Evolutionary conservation across 2,329 filamentous ascomycete species (phyloP).

Genomic region (Penicillium aurantiogriseum): DNA sequence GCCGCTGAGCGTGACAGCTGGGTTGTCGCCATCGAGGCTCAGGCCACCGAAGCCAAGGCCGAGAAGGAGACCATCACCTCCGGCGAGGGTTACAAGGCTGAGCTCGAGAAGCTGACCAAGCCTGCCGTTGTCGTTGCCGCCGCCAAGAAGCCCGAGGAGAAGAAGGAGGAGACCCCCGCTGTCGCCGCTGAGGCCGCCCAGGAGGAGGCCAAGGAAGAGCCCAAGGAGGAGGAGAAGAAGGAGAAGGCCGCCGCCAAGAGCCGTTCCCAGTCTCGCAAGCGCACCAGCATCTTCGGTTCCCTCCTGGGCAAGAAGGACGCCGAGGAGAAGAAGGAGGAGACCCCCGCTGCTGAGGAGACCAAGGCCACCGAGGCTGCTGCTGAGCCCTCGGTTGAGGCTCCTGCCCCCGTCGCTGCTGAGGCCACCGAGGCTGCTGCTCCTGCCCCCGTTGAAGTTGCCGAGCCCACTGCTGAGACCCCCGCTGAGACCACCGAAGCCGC

Average conservation of each 20-base stretch:
- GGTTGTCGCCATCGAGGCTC: conserved; percentile 78
- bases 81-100: conserved; percentile 84
- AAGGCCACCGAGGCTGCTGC: conserved; percentile 32
- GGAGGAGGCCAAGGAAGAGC: conserved; percentile 27
- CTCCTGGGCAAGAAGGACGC: conserved; percentile 61
- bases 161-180: conserved; percentile 34
- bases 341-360: conserved; percentile 44
- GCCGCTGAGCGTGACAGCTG: conserved; percentile 84
- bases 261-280: conserved; percentile 59
- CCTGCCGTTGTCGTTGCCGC: conserved; percentile 38
- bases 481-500: conserved; percentile 27
- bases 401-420: conserved; percentile 29
- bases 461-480: conserved; percentile 36
- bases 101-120: conserved; percentile 67
- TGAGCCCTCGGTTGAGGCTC: conserved; percentile 36
- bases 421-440: conserved; percentile 12
- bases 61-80: conserved; percentile 62
- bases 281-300: conserved; percentile 56
- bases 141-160: conserved; percentile 19
- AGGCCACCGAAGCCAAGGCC: conserved; percentile 70
- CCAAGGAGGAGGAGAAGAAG: conserved; percentile 41
- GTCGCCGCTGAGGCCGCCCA: conserved; percentile 35
- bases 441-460: conserved; percentile 25
- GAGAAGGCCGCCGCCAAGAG: conserved; percentile 58
- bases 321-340: conserved; percentile 41